Percentiles rank a stretch among this genome's conserved stretches.
These are phyloP conservation scores for Crithidia bombi DNA, from an alignment of 208 protist genomes.

Conservation along the genomic window DNA sequence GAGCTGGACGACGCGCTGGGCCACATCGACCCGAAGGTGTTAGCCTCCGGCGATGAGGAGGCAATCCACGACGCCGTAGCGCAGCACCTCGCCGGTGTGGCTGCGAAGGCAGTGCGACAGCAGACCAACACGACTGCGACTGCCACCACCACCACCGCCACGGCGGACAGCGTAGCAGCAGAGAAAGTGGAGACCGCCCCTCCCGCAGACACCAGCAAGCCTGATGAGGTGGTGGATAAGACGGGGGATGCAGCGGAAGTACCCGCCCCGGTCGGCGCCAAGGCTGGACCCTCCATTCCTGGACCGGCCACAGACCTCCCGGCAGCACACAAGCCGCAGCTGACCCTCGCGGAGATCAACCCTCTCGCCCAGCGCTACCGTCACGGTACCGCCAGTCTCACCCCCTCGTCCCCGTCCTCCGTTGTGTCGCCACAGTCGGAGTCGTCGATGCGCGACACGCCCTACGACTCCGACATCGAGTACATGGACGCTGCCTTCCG, in stretches of 20 bases:
- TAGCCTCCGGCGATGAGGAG: background rate
- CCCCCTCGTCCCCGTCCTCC: background rate
- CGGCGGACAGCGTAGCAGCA: background rate
- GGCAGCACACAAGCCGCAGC: constrained; percentile 5
- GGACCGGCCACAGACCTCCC: no score
- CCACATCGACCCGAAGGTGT: constrained; percentile 13
- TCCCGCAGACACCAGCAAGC: background rate
- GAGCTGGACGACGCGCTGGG: constrained; percentile 27
- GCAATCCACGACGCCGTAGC: constrained; percentile 18
- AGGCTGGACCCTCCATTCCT: no score
- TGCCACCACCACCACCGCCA: background rate
- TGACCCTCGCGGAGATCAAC: constrained; percentile 39
- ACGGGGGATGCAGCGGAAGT: background rate
- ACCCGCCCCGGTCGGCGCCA: background rate
- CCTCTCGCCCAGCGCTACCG: constrained; percentile 27
- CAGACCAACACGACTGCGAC: background rate
- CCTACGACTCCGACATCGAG: constrained; percentile 89
- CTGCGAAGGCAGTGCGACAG: no score
- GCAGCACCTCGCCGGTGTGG: constrained; percentile 2
- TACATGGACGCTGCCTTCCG: constrained; percentile 93
- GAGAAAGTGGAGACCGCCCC: no score
- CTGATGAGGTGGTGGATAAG: background rate
- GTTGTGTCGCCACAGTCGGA: background rate
- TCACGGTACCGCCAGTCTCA: background rate
- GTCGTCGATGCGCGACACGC: constrained; percentile 26